Evolutionary conservation across 352 stramenopile genomes (phyloP).

Genomic region (Phytophthora fragariae): DNA sequence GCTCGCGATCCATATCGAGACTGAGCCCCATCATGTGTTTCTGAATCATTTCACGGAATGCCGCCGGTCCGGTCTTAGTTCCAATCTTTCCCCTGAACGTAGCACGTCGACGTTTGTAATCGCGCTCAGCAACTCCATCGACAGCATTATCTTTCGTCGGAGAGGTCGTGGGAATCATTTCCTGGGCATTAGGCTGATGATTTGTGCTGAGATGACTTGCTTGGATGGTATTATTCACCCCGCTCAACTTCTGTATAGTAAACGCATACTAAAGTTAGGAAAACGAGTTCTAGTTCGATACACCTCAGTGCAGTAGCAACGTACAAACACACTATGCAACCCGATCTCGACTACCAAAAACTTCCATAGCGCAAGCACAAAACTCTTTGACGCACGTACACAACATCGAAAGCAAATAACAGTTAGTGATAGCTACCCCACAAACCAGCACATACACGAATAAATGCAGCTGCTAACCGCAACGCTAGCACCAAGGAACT

Average conservation of each 20-base stretch:
- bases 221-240: slow-evolving; percentile 13
- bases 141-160: slow-evolving; percentile 1
- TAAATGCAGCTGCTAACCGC: slow-evolving; percentile 33
- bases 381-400: slow-evolving; percentile 37
- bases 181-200: neutral
- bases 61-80: slow-evolving; percentile 45
- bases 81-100: slow-evolving; percentile 63
- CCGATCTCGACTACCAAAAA: slow-evolving; percentile 77
- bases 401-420: slow-evolving; percentile 3
- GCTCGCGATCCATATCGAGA: slow-evolving; percentile 47
- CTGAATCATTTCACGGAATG: slow-evolving; percentile 68
- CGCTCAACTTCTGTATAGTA: slow-evolving; percentile 16
- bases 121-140: neutral
- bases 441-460: neutral
- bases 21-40: slow-evolving; percentile 72
- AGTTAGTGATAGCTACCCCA: slow-evolving; percentile 2
- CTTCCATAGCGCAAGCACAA: slow-evolving; percentile 79
- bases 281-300: too few species aligned
- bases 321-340: slow-evolving; percentile 59
- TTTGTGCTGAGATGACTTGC: neutral
- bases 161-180: neutral
- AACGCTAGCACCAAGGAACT: slow-evolving; percentile 65
- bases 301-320: slow-evolving; percentile 5
- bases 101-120: slow-evolving; percentile 65
- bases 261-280: neutral